A percentile compares a stretch with the other conserved stretches of the same genome.
These are phyloP conservation scores for Chlorella ohadii DNA, from an alignment of 139 green algal genomes.

Conservation along the genomic window DNA sequence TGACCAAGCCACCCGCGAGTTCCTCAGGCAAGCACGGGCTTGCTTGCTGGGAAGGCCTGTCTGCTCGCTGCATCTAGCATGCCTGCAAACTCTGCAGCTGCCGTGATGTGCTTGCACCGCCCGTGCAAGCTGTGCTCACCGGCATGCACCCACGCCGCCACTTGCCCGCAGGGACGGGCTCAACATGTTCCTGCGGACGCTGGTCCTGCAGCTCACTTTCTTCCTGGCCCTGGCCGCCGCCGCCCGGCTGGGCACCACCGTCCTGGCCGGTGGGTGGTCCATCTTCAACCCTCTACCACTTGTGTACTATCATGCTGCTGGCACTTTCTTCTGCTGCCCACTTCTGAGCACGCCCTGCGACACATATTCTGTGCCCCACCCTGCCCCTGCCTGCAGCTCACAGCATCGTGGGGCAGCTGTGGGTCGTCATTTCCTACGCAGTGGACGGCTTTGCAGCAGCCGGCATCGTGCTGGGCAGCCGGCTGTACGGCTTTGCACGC, in stretches of 20 bases:
- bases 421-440: slow-evolving; percentile 66
- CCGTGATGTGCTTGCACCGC: too few species aligned
- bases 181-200: slow-evolving; percentile 67
- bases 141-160: too few species aligned
- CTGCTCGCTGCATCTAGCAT: too few species aligned
- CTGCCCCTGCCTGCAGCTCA: slow-evolving; percentile 49
- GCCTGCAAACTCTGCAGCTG: too few species aligned
- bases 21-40: neutral
- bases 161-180: slow-evolving; percentile 64
- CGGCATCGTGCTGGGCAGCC: slow-evolving; percentile 71
- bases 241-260: slow-evolving; percentile 54
- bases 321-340: too few species aligned
- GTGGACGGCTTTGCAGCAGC: slow-evolving; percentile 78
- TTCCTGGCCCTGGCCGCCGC: slow-evolving; percentile 61
- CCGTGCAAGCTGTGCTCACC: too few species aligned
- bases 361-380: too few species aligned
- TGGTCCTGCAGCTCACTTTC: slow-evolving; percentile 65
- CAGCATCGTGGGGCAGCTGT: slow-evolving; percentile 71
- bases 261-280: slow-evolving; percentile 4
- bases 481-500: slow-evolving; percentile 25
- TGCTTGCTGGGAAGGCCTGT: neutral
- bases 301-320: too few species aligned
- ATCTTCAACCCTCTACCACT: neutral
- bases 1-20: neutral
- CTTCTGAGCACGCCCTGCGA: too few species aligned